Percentiles rank a stretch among this genome's conserved stretches.
Evolutionary conservation across 2,329 filamentous ascomycete genomes (phyloP).

Genomic region (Alternaria angustiovoidea): DNA sequence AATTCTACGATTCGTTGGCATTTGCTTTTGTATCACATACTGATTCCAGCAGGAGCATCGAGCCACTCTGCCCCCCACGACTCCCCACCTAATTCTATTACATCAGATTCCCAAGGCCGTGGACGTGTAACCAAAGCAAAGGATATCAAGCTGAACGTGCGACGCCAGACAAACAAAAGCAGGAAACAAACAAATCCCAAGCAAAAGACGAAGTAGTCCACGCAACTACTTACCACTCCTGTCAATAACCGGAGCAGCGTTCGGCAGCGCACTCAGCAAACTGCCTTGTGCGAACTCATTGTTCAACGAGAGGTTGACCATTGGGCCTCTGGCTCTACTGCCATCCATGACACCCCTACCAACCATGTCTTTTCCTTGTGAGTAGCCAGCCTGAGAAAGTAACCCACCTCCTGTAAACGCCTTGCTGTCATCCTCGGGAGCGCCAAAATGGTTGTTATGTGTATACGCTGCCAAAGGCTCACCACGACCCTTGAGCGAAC

Average conservation of each 20-base stretch:
- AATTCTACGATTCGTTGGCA: background rate
- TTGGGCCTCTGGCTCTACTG: conserved; percentile 54
- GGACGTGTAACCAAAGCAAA: background rate
- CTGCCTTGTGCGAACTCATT: conserved; percentile 58
- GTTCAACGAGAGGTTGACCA: conserved; percentile 55
- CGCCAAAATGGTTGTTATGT: conserved; percentile 43
- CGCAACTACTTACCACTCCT: conserved; percentile 36
- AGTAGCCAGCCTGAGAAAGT: conserved; percentile 51
- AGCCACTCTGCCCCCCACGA: background rate
- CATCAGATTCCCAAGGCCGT: conserved; percentile 7
- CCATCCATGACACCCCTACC: conserved; percentile 58
- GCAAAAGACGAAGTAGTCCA: background rate
- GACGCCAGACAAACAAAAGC: background rate
- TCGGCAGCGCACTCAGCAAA: conserved; percentile 56
- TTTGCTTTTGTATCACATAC: background rate
- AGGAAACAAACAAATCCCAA: background rate
- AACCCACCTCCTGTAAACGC: conserved; percentile 58
- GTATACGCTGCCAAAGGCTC: conserved; percentile 46
- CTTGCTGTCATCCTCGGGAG: conserved; percentile 42
- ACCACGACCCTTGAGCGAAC: conserved; percentile 45
- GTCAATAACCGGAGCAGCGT: conserved; percentile 50
- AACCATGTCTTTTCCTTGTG: conserved; percentile 49
- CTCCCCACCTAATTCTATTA: background rate
- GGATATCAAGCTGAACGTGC: conserved; percentile 4
- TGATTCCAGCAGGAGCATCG: background rate